Conservation (phyloP, 345 rosid species). For the Dovyalis caffra region DNA sequence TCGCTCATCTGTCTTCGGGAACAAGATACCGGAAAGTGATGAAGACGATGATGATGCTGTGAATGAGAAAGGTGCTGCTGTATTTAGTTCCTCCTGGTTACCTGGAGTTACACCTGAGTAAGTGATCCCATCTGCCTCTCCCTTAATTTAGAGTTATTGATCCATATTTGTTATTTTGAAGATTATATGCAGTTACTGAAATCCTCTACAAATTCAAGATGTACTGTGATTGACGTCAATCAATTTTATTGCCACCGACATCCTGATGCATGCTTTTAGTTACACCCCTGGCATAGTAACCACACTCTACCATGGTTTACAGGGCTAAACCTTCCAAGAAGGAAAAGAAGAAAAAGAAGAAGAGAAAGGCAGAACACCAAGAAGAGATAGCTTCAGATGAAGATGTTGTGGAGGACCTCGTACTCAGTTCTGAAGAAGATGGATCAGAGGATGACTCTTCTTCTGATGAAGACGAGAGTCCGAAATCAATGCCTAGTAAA, state of each 20-base stretch:
- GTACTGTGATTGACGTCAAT: too few species aligned
- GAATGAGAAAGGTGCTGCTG: slow-evolving; percentile 50
- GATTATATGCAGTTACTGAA: not conserved
- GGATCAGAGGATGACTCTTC: slow-evolving; percentile 36
- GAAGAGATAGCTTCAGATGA: slow-evolving; percentile 53
- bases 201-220: not conserved
- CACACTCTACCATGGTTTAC: slow-evolving; percentile 11
- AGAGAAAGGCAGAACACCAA: slow-evolving; percentile 26
- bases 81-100: slow-evolving; percentile 84
- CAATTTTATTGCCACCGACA: not conserved
- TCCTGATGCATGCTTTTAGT: not conserved
- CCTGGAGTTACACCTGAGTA: slow-evolving; percentile 69
- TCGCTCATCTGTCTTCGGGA: slow-evolving; percentile 55
- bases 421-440: slow-evolving; percentile 85
- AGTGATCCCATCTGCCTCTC: slow-evolving; percentile 17
- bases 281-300: not conserved
- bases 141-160: not conserved
- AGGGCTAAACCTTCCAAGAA: slow-evolving; percentile 47
- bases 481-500: slow-evolving; percentile 3
- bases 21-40: slow-evolving; percentile 45
- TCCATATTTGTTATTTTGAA: not conserved
- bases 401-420: slow-evolving; percentile 84
- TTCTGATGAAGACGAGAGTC: slow-evolving; percentile 27
- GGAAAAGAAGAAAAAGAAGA: slow-evolving; percentile 48
- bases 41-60: slow-evolving; percentile 52